phyloP scores from a whole-genome alignment of 768 basidiomycete species.

The Ramaria sp. region DNA sequence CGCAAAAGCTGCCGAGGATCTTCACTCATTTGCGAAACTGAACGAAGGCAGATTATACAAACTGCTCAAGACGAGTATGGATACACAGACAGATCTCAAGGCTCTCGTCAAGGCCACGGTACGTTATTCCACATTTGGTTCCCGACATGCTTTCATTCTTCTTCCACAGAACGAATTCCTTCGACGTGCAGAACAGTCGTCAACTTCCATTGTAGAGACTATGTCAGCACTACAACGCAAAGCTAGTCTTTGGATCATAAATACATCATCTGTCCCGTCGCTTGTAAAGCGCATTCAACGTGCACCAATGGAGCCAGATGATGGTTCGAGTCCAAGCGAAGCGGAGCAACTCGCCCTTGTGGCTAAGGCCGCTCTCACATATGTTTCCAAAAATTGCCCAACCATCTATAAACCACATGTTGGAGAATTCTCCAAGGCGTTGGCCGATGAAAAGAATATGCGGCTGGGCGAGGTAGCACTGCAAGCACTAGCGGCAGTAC shows the following conservation, averaged over 20 bases:
- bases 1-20: slow-evolving; percentile 65
- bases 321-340: slow-evolving; percentile 25
- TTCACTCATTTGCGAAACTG: slow-evolving; percentile 71
- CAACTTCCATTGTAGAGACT: slow-evolving; percentile 49
- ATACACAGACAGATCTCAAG: slow-evolving; percentile 77
- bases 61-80: slow-evolving; percentile 69
- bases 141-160: not conserved
- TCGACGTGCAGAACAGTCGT: slow-evolving; percentile 63
- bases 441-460: slow-evolving; percentile 49
- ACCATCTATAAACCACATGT: slow-evolving; percentile 64
- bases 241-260: slow-evolving; percentile 62
- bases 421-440: slow-evolving; percentile 62
- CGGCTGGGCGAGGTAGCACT: slow-evolving; percentile 54
- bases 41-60: slow-evolving; percentile 86
- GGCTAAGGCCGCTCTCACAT: slow-evolving; percentile 43
- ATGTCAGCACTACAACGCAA: slow-evolving; percentile 63
- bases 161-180: slow-evolving; percentile 60
- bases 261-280: slow-evolving; percentile 76
- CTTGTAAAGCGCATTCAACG: slow-evolving; percentile 48
- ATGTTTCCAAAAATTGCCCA: slow-evolving; percentile 68
- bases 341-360: slow-evolving; percentile 26
- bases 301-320: slow-evolving; percentile 34
- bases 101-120: slow-evolving; percentile 70
- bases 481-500: slow-evolving; percentile 65
- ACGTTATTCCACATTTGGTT: slow-evolving; percentile 14